These are phyloP conservation scores for Madurella fahalii DNA, from an alignment of 2,329 filamentous ascomycete species.

Conservation along the genomic window DNA sequence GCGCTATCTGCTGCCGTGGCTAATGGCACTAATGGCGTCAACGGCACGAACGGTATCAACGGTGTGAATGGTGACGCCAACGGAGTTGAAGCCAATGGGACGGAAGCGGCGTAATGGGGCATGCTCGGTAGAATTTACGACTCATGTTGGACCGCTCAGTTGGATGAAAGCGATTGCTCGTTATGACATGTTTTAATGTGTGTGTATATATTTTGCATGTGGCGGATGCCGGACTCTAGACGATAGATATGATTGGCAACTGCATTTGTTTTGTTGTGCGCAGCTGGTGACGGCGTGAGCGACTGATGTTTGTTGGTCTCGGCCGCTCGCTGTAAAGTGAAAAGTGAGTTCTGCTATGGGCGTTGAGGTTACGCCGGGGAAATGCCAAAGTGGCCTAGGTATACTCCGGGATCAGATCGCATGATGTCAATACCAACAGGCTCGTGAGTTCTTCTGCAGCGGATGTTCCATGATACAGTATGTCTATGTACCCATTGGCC, in stretches of 20 bases:
- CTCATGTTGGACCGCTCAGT: neutral
- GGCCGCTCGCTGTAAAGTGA: no score
- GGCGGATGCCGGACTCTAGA: neutral
- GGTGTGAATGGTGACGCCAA: slow-evolving; percentile 11
- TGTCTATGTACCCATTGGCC: no score
- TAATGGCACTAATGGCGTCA: slow-evolving; percentile 35
- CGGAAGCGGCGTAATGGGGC: neutral
- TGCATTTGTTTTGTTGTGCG: neutral
- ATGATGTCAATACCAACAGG: no score
- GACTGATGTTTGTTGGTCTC: no score
- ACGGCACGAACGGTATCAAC: slow-evolving; percentile 37
- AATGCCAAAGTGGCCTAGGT: no score
- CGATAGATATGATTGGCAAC: neutral
- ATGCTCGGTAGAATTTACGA: neutral
- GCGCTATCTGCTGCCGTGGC: slow-evolving; percentile 28
- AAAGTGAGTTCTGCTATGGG: no score
- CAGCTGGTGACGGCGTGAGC: no score
- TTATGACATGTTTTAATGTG: slow-evolving; percentile 1
- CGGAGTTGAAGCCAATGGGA: neutral
- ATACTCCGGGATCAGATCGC: no score
- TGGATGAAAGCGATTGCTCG: neutral
- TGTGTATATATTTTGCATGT: neutral
- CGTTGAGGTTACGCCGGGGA: no score
- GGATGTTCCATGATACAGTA: no score
- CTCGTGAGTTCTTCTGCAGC: no score